A percentile compares a stretch with the other conserved stretches of the same genome.
These are phyloP conservation scores for Hemileia vastatrix DNA, from an alignment of 1,284 basidiomycete genomes.

Conservation along the genomic window DNA sequence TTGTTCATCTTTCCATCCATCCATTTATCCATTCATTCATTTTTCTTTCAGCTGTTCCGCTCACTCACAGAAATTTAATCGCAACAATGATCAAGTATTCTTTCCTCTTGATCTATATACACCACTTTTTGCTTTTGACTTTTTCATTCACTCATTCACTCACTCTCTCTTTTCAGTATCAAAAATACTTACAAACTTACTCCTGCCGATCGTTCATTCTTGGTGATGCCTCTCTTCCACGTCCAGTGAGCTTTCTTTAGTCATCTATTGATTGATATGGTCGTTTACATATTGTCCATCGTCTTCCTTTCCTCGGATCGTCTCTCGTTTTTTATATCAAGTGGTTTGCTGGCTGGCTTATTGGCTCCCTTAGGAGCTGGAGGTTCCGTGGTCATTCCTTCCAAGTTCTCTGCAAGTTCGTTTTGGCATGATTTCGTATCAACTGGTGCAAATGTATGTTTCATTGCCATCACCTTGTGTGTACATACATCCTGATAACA, in stretches of 20 bases:
- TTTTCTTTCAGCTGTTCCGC: slow-evolving; percentile 52
- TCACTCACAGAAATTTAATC: slow-evolving; percentile 54
- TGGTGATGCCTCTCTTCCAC: slow-evolving; percentile 63
- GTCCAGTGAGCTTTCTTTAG: slow-evolving; percentile 46
- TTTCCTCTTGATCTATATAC: slow-evolving; percentile 29
- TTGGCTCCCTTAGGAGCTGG: slow-evolving; percentile 55
- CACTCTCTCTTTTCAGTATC: slow-evolving; percentile 36
- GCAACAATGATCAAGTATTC: slow-evolving; percentile 53
- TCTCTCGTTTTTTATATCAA: too few species aligned
- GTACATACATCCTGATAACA: slow-evolving; percentile 27
- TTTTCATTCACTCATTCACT: background rate
- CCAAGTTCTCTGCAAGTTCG: slow-evolving; percentile 52
- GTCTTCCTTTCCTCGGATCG: too few species aligned
- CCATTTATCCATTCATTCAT: background rate
- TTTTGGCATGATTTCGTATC: slow-evolving; percentile 56
- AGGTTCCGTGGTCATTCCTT: slow-evolving; percentile 55
- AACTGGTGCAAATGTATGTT: slow-evolving; percentile 35
- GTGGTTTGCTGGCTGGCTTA: slow-evolving; percentile 56
- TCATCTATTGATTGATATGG: background rate
- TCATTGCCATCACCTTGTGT: slow-evolving; percentile 16
- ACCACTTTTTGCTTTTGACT: background rate
- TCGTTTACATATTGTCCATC: slow-evolving; percentile 23
- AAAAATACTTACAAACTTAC: slow-evolving; percentile 54
- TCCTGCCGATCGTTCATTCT: slow-evolving; percentile 46
- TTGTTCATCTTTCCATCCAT: slow-evolving; percentile 1